These are phyloP conservation scores for Leccinum aurantiacum DNA, from an alignment of 768 basidiomycete species.

Conservation along the genomic window DNA sequence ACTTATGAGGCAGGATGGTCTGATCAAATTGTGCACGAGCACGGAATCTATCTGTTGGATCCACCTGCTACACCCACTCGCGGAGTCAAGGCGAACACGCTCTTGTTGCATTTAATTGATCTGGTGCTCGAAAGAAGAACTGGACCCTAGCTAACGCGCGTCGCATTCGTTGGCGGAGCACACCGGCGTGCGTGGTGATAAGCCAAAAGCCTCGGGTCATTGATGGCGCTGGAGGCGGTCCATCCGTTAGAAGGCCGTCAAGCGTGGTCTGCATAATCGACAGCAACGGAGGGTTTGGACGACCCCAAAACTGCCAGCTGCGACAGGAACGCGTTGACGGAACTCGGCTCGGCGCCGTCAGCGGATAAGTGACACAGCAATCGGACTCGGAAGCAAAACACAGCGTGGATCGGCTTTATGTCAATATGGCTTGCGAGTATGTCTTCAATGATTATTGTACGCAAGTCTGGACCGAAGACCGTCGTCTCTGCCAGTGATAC, in stretches of 20 bases:
- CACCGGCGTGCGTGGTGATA: slow-evolving; percentile 16
- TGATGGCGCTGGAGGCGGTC: background rate
- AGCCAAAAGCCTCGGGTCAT: background rate
- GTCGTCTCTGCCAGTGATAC: no score
- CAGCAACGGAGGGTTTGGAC: slow-evolving; percentile 11
- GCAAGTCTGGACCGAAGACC: background rate
- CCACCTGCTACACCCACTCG: slow-evolving; percentile 15
- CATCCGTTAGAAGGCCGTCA: background rate
- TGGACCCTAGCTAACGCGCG: slow-evolving; percentile 21
- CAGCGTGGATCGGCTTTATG: slow-evolving; percentile 25
- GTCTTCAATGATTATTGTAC: slow-evolving; percentile 6
- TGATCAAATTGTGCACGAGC: slow-evolving; percentile 5
- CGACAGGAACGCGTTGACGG: slow-evolving; percentile 20
- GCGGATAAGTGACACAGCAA: slow-evolving; percentile 9
- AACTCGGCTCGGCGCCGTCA: slow-evolving; percentile 10
- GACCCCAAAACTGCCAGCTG: slow-evolving; percentile 36
- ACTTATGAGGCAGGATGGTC: background rate
- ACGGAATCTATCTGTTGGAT: slow-evolving; percentile 7
- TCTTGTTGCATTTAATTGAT: slow-evolving; percentile 10
- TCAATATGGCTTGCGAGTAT: slow-evolving; percentile 20
- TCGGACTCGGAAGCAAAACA: slow-evolving; percentile 1
- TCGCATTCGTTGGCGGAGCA: background rate
- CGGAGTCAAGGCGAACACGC: slow-evolving; percentile 22
- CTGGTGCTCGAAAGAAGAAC: slow-evolving; percentile 10
- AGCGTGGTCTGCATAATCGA: slow-evolving; percentile 1